Conservation (phyloP, 371 early-diverging fungal genomes). For the Dichotomocladium elegans region DNA sequence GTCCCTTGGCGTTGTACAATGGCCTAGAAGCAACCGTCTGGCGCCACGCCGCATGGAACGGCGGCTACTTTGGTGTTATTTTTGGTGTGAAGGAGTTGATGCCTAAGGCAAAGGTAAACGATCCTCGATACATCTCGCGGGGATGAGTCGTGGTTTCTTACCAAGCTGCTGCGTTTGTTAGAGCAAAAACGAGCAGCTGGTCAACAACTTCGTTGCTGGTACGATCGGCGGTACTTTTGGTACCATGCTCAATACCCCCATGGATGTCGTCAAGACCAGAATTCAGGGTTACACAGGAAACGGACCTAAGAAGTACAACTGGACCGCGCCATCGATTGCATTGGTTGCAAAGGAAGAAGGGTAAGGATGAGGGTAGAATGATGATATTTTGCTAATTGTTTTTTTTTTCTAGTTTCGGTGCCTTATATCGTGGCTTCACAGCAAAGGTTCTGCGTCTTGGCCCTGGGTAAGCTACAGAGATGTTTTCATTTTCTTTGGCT, state of each 20-base stretch:
- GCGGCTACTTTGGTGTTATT: constrained; percentile 92
- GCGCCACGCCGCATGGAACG: constrained; percentile 95
- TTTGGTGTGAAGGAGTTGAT: constrained; percentile 64
- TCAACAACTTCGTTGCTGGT: constrained; percentile 91
- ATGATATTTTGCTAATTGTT: not conserved
- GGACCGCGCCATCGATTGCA: constrained; percentile 83
- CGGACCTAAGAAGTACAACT: constrained; percentile 76
- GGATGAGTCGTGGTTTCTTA: not conserved
- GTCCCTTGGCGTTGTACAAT: constrained; percentile 81
- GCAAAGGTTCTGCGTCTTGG: constrained; percentile 97
- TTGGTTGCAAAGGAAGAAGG: constrained; percentile 93
- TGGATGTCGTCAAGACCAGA: constrained; percentile 97
- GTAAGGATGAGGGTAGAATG: constrained; percentile 19
- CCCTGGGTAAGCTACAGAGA: constrained; percentile 83
- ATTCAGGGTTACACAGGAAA: constrained; percentile 82
- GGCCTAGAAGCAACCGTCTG: constrained; percentile 94
- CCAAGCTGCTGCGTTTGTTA: constrained; percentile 3
- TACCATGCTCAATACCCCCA: constrained; percentile 93
- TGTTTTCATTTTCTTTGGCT: no score
- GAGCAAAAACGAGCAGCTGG: constrained; percentile 73
- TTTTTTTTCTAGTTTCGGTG: constrained; percentile 60
- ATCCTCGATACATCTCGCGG: no score
- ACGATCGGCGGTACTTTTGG: constrained; percentile 94
- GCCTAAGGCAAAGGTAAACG: constrained; percentile 76
- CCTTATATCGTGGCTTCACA: constrained; percentile 94